A percentile compares a stretch with the other conserved stretches of the same genome.
Evolutionary conservation across 352 stramenopile genomes (phyloP).

Genomic region (Pythium phragmiticola): DNA sequence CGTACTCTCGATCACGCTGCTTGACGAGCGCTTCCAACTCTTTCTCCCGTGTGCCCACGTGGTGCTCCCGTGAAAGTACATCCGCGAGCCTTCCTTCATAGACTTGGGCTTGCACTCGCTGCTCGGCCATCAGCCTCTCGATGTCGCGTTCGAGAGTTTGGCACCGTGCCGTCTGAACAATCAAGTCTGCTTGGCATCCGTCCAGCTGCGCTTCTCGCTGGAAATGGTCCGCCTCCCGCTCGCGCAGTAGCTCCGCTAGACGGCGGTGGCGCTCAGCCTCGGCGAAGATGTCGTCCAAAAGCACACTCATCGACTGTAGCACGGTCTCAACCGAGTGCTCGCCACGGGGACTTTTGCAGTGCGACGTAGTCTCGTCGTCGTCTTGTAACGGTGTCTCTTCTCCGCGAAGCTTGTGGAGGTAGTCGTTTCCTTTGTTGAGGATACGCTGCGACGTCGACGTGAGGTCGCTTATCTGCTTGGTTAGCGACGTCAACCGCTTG

Average conservation of each 20-base stretch:
- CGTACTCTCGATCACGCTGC: slow-evolving; percentile 8
- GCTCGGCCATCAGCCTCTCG: neutral
- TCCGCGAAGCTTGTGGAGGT: neutral
- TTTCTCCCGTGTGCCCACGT: neutral
- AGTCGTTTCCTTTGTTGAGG: neutral
- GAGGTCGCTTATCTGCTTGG: neutral
- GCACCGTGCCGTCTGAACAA: neutral
- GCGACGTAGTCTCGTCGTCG: neutral
- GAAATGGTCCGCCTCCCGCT: slow-evolving; percentile 26
- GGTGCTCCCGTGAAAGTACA: neutral
- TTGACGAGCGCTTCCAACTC: slow-evolving; percentile 3
- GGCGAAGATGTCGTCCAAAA: slow-evolving; percentile 49
- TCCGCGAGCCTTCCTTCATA: slow-evolving; percentile 1
- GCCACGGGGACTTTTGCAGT: neutral
- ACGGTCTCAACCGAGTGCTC: slow-evolving; percentile 8
- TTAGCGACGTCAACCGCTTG: neutral
- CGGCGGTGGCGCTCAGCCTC: slow-evolving; percentile 51
- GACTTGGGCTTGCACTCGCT: neutral
- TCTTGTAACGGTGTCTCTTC: neutral
- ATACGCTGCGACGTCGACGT: neutral
- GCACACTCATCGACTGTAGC: slow-evolving; percentile 43
- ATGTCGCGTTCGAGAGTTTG: slow-evolving; percentile 6
- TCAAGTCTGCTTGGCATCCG: slow-evolving; percentile 10
- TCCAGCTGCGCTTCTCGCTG: slow-evolving; percentile 9
- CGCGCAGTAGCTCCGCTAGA: slow-evolving; percentile 32